These are phyloP conservation scores for Cyberlindnera veronae DNA, from an alignment of 805 yeast species.

Conservation along the genomic window DNA sequence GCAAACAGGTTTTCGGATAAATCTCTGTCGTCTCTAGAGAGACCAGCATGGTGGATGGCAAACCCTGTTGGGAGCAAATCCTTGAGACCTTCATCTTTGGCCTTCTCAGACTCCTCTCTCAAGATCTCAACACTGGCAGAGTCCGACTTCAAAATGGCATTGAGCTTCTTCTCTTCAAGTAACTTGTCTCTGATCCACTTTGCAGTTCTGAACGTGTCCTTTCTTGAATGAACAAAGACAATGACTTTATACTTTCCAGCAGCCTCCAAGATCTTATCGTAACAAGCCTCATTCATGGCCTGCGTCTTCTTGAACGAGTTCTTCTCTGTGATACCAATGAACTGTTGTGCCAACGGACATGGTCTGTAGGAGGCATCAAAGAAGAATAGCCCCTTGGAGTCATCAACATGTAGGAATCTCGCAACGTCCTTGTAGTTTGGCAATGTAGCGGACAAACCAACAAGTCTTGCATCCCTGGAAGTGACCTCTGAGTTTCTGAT, in stretches of 20 bases:
- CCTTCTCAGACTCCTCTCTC: conserved; percentile 55
- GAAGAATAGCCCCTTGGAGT: conserved; percentile 59
- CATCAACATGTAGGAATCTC: conserved; percentile 64
- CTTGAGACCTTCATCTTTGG: conserved; percentile 50
- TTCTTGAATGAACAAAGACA: conserved; percentile 90
- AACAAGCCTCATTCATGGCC: conserved; percentile 90
- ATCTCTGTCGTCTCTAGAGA: conserved; percentile 66
- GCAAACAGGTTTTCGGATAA: conserved; percentile 84
- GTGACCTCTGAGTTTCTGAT: conserved; percentile 43
- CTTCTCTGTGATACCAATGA: conserved; percentile 82
- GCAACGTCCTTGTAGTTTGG: conserved; percentile 91
- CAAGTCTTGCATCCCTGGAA: conserved; percentile 56
- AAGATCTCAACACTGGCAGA: conserved; percentile 56
- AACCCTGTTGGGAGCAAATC: conserved; percentile 67
- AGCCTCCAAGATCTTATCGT: conserved; percentile 69
- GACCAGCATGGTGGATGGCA: conserved; percentile 92
- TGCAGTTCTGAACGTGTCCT: conserved; percentile 86
- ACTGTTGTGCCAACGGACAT: conserved; percentile 87
- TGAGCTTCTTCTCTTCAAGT: conserved; percentile 48
- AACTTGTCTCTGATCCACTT: conserved; percentile 63
- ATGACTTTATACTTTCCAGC: conserved; percentile 73
- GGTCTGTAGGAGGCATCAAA: conserved; percentile 87
- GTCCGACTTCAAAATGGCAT: conserved; percentile 43
- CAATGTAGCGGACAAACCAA: conserved; percentile 89
- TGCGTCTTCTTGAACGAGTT: conserved; percentile 70